Evolutionary conservation across 495 filamentous ascomycete species (phyloP), one percentile per base, ranked within the genome.

Genomic region (Chlorociboria aeruginascens): DNA sequence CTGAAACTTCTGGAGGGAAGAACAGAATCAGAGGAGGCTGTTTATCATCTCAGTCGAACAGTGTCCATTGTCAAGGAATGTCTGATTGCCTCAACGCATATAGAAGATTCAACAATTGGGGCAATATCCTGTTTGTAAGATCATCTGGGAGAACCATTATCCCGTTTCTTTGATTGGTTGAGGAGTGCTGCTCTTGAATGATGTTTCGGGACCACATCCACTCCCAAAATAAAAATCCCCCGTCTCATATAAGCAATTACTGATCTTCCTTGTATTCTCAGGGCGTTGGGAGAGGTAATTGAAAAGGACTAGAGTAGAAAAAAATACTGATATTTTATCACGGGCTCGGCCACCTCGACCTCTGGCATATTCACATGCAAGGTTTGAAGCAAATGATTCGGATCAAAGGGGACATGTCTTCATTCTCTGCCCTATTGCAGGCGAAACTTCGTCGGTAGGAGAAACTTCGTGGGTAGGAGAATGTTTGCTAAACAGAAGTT

Each of bases 361-460:
- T 29, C 11, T 55, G 47, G 47, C 42, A 44, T 33, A 10, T 48
- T 17, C 52, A 55, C 40, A 55, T 55, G 52, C 28, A 25, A 13
- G 52, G 47, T 10, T 20, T 55, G 17, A 50, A 50, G 20, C 47
- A 51, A 9, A 42, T 55, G 38, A 32, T 55, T 1, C 16, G 29
- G 32, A 32, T 9, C 9, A 43, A 40, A 13, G 39, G 43, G 2
- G 14, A 28, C 29, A 35, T 32, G 3, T 32, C 33, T 2, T 40
- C 45, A 10, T 17, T 51, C 6, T 13, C 13, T 40, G 11, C n/a
- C 12, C 17, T 51, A 12, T 17, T 55, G 8, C 43, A 36, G 17
- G 14, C 31, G 9, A 55, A 55, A 39, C 13, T 55, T 7, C 42
- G 34, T n/a, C 47, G 52, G 52, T 55, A 37, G 7, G 36, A 20